These are phyloP conservation scores for Cutaneotrichosporon mucoides DNA, from an alignment of 1,284 basidiomycete genomes.

Conservation along the genomic window DNA sequence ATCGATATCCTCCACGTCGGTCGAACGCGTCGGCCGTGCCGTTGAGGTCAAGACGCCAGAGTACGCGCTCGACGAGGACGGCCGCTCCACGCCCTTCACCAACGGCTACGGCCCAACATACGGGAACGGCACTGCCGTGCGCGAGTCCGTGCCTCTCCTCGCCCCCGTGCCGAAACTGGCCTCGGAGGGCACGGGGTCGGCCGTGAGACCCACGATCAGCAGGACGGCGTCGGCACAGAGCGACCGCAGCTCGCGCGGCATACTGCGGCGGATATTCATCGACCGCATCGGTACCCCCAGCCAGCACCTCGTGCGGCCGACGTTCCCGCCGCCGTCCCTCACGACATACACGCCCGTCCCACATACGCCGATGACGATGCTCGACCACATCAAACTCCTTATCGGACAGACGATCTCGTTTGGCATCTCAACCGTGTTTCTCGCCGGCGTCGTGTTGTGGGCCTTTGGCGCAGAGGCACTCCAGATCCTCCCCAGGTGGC, in stretches of 20 bases:
- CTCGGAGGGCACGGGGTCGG: too few species aligned
- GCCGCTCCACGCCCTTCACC: neutral
- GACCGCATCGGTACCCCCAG: slow-evolving; percentile 44
- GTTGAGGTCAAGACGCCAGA: slow-evolving; percentile 24
- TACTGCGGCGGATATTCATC: slow-evolving; percentile 46
- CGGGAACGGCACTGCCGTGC: neutral
- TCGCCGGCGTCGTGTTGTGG: slow-evolving; percentile 51
- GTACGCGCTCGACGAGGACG: slow-evolving; percentile 30
- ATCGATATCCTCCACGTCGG: neutral
- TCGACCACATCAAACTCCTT: slow-evolving; percentile 46
- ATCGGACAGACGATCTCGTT: slow-evolving; percentile 53
- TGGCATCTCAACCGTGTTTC: slow-evolving; percentile 54
- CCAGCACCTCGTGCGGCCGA: slow-evolving; percentile 46
- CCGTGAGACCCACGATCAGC: slow-evolving; percentile 9
- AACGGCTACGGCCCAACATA: neutral
- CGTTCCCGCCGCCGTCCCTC: slow-evolving; percentile 47
- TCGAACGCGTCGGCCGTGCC: neutral
- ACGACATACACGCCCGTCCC: slow-evolving; percentile 44
- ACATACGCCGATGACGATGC: slow-evolving; percentile 29
- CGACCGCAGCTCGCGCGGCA: slow-evolving; percentile 26
- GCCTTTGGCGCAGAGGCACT: slow-evolving; percentile 42
- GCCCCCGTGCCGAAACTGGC: slow-evolving; percentile 24
- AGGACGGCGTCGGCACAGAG: slow-evolving; percentile 33
- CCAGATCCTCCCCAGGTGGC: slow-evolving; percentile 35
- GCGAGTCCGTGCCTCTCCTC: slow-evolving; percentile 25